A percentile compares a stretch with the other conserved stretches of the same genome.
These are phyloP conservation scores for Nannizzia gypsea DNA, from an alignment of 2,329 filamentous ascomycete genomes.

Conservation along the genomic window DNA sequence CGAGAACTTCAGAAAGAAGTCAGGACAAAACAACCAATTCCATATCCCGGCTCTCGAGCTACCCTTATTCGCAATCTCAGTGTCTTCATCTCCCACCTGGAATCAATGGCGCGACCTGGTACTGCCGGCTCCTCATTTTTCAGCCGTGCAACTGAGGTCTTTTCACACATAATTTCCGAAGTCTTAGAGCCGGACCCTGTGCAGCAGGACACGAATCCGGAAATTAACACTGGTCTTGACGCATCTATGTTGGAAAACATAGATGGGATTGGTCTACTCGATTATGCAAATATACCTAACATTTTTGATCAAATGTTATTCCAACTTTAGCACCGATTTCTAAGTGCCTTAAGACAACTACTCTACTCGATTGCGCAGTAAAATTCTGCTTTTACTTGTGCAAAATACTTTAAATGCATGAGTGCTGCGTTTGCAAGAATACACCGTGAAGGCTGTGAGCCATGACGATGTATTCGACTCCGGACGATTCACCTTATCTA, in stretches of 20 bases:
- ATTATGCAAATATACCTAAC: background rate
- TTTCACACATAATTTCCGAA: constrained; percentile 1
- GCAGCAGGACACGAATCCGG: background rate
- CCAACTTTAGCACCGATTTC: background rate
- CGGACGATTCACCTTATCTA: background rate
- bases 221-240: background rate
- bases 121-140: background rate
- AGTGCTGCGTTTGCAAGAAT: background rate
- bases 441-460: background rate
- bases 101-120: background rate
- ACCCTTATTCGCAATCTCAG: background rate
- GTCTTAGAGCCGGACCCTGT: background rate
- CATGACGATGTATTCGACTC: background rate
- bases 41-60: background rate
- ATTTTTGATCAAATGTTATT: constrained; percentile 4
- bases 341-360: background rate
- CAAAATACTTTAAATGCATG: background rate
- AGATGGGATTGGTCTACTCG: background rate
- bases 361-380: background rate
- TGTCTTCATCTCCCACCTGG: background rate
- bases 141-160: background rate
- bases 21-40: background rate
- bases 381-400: background rate
- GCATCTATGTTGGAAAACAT: background rate
- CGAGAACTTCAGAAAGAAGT: background rate